These are phyloP conservation scores for Trypanosoma rangeli DNA, from an alignment of 208 protist species.

Conservation along the genomic window DNA sequence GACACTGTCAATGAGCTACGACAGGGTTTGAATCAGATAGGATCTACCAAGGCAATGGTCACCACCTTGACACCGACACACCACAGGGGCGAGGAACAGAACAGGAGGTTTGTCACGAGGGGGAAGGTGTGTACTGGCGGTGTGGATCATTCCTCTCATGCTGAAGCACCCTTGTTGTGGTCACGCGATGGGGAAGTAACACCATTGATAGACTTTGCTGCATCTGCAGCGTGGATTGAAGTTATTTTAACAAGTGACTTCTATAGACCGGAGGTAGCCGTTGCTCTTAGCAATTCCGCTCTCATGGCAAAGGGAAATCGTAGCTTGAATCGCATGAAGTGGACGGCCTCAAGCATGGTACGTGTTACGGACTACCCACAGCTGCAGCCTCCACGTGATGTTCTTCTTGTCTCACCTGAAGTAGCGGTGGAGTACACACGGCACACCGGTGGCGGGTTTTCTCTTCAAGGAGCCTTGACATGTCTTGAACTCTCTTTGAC, in stretches of 20 bases:
- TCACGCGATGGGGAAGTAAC: conserved; percentile 21
- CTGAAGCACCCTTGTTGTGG: conserved; percentile 18
- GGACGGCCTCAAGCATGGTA: conserved; percentile 16
- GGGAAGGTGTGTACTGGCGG: neutral
- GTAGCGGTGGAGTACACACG: conserved; percentile 30
- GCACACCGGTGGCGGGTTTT: conserved; percentile 24
- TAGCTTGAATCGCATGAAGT: conserved; percentile 21
- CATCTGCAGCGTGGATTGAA: conserved; percentile 35
- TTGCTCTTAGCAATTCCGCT: conserved; percentile 22
- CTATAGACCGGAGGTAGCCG: conserved; percentile 31
- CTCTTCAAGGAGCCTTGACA: conserved; percentile 26
- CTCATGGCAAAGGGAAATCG: conserved; percentile 30
- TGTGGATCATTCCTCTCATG: neutral
- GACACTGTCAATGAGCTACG: conserved; percentile 26
- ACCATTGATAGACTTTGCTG: conserved; percentile 32
- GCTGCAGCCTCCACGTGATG: conserved; percentile 18
- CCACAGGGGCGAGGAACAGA: neutral
- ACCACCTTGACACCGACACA: neutral
- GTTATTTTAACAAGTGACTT: conserved; percentile 48
- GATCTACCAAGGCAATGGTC: conserved; percentile 10
- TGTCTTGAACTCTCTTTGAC: conserved; percentile 34
- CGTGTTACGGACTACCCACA: conserved; percentile 34
- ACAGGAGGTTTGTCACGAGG: neutral
- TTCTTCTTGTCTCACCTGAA: conserved; percentile 41
- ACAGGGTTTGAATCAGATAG: conserved; percentile 26